A percentile compares a stretch with the other conserved stretches of the same genome.
phyloP scores from a whole-genome alignment of 176 grass and related monocot genomes.

The Typha latifolia region DNA sequence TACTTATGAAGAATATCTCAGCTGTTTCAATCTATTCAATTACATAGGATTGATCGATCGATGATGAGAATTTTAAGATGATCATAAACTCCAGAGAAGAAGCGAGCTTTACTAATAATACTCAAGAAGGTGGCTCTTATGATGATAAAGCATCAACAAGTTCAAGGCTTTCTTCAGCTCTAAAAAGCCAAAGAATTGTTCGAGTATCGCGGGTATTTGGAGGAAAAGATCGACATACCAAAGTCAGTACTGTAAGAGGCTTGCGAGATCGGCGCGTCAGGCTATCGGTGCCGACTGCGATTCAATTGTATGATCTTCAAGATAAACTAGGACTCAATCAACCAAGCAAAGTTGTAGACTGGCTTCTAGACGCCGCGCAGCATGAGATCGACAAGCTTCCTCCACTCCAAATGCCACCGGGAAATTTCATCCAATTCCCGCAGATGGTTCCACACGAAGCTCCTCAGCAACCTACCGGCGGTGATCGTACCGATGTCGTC shows the following conservation, averaged over 20 bases:
- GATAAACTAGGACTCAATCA: slow-evolving; percentile 82
- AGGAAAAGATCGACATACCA: slow-evolving; percentile 94
- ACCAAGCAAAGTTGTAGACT: slow-evolving; percentile 98
- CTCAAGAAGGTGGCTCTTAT: neutral
- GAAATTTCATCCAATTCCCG: slow-evolving; percentile 24
- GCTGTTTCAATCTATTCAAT: neutral
- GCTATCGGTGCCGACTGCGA: slow-evolving; percentile 82
- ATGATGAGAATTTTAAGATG: neutral
- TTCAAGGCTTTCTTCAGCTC: slow-evolving; percentile 48
- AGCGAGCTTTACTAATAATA: slow-evolving; percentile 1
- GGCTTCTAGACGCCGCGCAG: slow-evolving; percentile 74
- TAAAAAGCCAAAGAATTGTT: slow-evolving; percentile 79
- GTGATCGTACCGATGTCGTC: neutral
- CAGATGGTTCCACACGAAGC: neutral
- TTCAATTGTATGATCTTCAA: slow-evolving; percentile 98
- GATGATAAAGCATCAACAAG: slow-evolving; percentile 8
- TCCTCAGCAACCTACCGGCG: neutral
- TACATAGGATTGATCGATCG: neutral
- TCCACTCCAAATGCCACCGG: slow-evolving; percentile 59
- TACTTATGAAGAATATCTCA: neutral
- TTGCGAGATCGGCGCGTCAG: slow-evolving; percentile 76
- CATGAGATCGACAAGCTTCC: slow-evolving; percentile 95
- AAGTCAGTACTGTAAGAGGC: slow-evolving; percentile 80
- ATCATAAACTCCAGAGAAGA: neutral
- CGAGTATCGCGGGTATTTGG: slow-evolving; percentile 82